A percentile compares a stretch with the other conserved stretches of the same genome.
These are phyloP conservation scores for Sarocladium brachiariae DNA, from an alignment of 2,329 filamentous ascomycete species.

Conservation along the genomic window DNA sequence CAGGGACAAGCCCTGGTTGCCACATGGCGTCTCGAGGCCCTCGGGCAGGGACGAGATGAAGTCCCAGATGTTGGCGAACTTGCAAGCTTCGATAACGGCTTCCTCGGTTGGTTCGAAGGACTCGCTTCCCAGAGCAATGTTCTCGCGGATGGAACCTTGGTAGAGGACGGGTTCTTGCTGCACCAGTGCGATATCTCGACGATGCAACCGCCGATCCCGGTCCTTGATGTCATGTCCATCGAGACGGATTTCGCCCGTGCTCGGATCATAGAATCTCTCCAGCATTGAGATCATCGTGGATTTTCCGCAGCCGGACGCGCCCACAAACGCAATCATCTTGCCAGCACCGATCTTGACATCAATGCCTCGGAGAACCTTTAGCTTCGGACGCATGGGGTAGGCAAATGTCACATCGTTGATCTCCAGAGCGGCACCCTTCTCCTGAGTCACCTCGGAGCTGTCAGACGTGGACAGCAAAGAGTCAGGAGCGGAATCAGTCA, in stretches of 20 bases:
- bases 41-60: slow-evolving; percentile 51
- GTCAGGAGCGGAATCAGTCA: slow-evolving; percentile 18
- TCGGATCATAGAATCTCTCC: slow-evolving; percentile 36
- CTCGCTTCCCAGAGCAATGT: slow-evolving; percentile 34
- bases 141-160: slow-evolving; percentile 48
- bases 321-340: slow-evolving; percentile 48
- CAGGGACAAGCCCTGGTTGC: slow-evolving; percentile 60
- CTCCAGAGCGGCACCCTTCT: slow-evolving; percentile 30
- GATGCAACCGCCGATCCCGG: slow-evolving; percentile 23
- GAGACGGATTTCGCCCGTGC: slow-evolving; percentile 21
- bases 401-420: slow-evolving; percentile 47
- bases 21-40: slow-evolving; percentile 56
- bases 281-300: slow-evolving; percentile 50
- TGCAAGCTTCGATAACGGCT: slow-evolving; percentile 41
- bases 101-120: slow-evolving; percentile 22
- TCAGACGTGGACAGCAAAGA: background rate
- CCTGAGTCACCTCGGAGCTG: background rate
- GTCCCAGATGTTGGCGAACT: slow-evolving; percentile 47
- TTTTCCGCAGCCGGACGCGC: slow-evolving; percentile 53
- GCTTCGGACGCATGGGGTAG: slow-evolving; percentile 40
- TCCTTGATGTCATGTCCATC: slow-evolving; percentile 24
- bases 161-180: slow-evolving; percentile 36
- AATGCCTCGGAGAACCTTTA: slow-evolving; percentile 31
- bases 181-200: slow-evolving; percentile 30
- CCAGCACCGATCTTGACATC: slow-evolving; percentile 35